phyloP scores from a whole-genome alignment of 106 monocot species.

The Phalaenopsis aphrodite region DNA sequence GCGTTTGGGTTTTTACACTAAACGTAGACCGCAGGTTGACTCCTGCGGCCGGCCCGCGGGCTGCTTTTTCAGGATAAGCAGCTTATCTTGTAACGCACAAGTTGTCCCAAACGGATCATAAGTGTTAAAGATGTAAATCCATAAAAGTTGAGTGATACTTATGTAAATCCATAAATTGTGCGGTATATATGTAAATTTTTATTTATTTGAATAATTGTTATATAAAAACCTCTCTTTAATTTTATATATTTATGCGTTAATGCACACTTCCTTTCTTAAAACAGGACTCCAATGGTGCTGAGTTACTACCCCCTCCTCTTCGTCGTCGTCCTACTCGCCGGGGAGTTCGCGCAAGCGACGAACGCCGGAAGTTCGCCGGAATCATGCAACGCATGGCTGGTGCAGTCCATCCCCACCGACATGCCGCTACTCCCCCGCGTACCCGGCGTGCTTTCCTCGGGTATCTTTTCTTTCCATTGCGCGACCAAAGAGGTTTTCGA shows the following conservation, averaged over 20 bases:
- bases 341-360: background rate
- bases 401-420: slow-evolving; percentile 91
- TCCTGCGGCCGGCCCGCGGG: too few relatives aligned
- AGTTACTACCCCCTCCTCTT: background rate
- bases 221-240: too few relatives aligned
- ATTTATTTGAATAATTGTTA: too few relatives aligned
- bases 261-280: background rate
- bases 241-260: background rate
- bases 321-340: slow-evolving; percentile 2
- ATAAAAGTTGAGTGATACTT: too few relatives aligned
- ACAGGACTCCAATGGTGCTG: background rate
- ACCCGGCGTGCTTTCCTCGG: slow-evolving; percentile 70
- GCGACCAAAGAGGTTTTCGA: background rate
- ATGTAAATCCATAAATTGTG: too few relatives aligned
- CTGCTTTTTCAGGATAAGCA: too few relatives aligned
- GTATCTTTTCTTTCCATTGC: slow-evolving; percentile 20
- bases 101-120: too few relatives aligned
- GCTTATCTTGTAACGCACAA: too few relatives aligned
- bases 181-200: too few relatives aligned
- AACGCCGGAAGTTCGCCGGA: slow-evolving; percentile 12
- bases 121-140: too few relatives aligned
- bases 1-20: too few relatives aligned
- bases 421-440: slow-evolving; percentile 77
- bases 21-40: too few relatives aligned
- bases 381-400: slow-evolving; percentile 84